Evolutionary conservation across 176 grass and related monocot genomes (phyloP), one percentile per base, ranked within the genome.

Genomic region (Elymus sibiricus): DNA sequence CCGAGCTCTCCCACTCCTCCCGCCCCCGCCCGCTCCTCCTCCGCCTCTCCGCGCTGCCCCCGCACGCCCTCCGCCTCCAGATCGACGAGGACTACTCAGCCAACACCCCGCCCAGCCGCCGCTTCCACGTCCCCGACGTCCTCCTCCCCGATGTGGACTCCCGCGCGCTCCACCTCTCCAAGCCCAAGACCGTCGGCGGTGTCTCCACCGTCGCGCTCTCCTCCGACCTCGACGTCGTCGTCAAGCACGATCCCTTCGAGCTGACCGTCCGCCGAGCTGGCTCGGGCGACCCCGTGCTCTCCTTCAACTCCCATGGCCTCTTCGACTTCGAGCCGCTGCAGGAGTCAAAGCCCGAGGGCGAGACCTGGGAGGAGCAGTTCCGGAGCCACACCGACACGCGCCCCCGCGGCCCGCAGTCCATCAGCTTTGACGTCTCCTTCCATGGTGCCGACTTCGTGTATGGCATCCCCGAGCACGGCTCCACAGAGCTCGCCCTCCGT

Each of bases 251-350:
- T 69, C 93, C 90, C 32, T 95, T 98, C 83, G 81, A 98, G 93
- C 84, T 98, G 61, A 70, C 79, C 60, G 83, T 93, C 71, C 89
- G 70, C 55, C 82, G 87, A 10, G 61, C 83, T 73, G 70, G 88
- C 32, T 82, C 70, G 8, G 88, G 79, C 31, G 89, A 88, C 24
- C 89, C 87, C 24, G 77, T 98, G 35, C 87, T 98, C 69, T 95
- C 95, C 81, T 85, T 98, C 80, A 95, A 98, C 71, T 94, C 95
- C 28, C 93, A 93, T 31, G 93, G 95, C 35, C 91, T 98, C 61
- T 98, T 98, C 83, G 95, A 98, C 83, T 98, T 95, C 74, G 95
- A 98, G 86, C 89, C 90, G 65, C 55, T 95, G 79, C 88, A 77
- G 66, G 79, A 61, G 28, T 92, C 86, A 4, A 95, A 92, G 46